Conservation (phyloP, 768 basidiomycete genomes). For the Leccinum subgranulosum region DNA sequence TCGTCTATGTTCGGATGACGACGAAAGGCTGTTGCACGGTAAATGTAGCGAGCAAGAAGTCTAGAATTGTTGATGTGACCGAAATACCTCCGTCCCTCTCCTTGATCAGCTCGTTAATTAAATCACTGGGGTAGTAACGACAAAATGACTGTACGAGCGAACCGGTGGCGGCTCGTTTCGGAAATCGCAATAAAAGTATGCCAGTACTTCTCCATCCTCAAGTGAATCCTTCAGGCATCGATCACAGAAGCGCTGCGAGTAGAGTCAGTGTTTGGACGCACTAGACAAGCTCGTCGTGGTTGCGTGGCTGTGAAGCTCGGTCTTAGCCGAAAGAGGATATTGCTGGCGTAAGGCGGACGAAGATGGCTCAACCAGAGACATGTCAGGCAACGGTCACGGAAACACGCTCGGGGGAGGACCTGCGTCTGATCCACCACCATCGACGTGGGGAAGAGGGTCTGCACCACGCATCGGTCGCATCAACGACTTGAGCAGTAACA, state of each 20-base stretch:
- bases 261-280: conserved; percentile 4
- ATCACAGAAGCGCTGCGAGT: conserved; percentile 14
- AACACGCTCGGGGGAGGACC: conserved; percentile 47
- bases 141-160: neutral
- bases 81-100: neutral
- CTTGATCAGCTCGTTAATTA: neutral
- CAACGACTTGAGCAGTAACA: conserved; percentile 45
- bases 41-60: conserved; percentile 1
- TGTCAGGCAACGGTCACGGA: conserved; percentile 43
- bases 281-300: neutral
- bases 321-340: neutral
- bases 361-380: conserved; percentile 11
- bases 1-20: conserved; percentile 8
- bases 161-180: neutral
- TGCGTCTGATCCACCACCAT: conserved; percentile 44
- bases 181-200: conserved; percentile 23
- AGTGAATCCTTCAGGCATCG: neutral
- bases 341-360: neutral
- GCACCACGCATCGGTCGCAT: conserved; percentile 49
- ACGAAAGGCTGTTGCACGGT: neutral
- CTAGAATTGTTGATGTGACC: neutral
- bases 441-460: conserved; percentile 41
- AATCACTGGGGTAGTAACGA: neutral
- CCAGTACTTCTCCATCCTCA: neutral
- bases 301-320: neutral